Evolutionary conservation across 805 yeast genomes (phyloP), one percentile per base, ranked within the genome.

Genomic region (Wickerhamiella siamensis): DNA sequence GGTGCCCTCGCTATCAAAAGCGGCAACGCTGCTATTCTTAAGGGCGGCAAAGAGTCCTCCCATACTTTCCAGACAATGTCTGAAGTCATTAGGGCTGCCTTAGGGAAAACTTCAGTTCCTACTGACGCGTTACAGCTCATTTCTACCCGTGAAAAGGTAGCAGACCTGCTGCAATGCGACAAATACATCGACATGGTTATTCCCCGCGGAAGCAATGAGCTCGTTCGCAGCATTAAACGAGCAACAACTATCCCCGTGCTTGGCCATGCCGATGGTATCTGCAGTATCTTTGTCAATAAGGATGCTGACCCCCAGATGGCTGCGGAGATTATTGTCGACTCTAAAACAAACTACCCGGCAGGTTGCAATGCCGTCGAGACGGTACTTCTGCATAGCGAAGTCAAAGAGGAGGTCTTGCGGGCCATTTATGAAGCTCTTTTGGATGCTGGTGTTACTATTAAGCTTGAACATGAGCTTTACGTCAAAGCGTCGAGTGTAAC

Each of bases 301-400:
- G 75, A 72, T 39, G 91, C 91, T 4, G 88, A 86, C 53, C 47
- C 82, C 10, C 72, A 60, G 12, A 86, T 83, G 74, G 94, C 96
- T 0, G 67, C 71, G 27, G 73, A 74, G 43, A 74, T 91, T 24
- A 68, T 76, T 4, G 72, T 83, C 21, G 99, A 91, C 61, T 72
- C 95, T 4, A 91, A 91, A 62, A 84, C 95, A 0, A 87, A 86
- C 60, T 91, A 91, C 58, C 96, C 97, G 38, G 98, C 98, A 10
- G 99, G 95, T n/a, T 91, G 99, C 62, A 91, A 91, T 59, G 96
- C 98, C 5, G 88, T 75, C 42, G 99, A 91, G 61, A 83, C 91
- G 27, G 61, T 91, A 24, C 69, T 91, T 43, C 62, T 93, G 37
- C 71, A 52, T 59, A 62, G 67, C 39, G 58, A 61, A 20, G 64